Evolutionary conservation across 306 rosid species (phyloP).

Genomic region (Adenanthera pavonina): DNA sequence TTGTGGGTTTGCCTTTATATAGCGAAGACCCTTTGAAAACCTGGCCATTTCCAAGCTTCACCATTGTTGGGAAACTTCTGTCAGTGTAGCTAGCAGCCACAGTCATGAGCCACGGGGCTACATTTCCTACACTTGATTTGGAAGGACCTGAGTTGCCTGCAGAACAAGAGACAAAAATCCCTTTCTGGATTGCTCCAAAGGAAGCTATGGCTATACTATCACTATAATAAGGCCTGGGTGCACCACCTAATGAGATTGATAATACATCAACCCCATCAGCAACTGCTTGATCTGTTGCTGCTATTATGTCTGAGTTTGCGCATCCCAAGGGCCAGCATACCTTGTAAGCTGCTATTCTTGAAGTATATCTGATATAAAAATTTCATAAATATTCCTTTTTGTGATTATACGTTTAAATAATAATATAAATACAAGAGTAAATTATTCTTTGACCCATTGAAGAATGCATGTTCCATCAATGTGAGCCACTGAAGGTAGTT

Average conservation of each 20-base stretch:
- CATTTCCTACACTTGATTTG: conserved; percentile 55
- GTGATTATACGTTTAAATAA: neutral
- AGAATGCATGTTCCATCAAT: neutral
- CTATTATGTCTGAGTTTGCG: conserved; percentile 63
- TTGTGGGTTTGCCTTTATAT: conserved; percentile 50
- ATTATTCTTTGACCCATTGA: neutral
- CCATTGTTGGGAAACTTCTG: conserved; percentile 60
- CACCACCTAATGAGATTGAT: conserved; percentile 74
- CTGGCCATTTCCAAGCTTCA: conserved; percentile 67
- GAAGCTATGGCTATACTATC: conserved; percentile 71
- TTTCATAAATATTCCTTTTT: neutral
- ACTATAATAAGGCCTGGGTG: conserved; percentile 47
- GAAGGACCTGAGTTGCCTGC: conserved; percentile 83
- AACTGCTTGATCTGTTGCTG: conserved; percentile 73
- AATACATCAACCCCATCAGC: conserved; percentile 74
- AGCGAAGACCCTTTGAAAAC: conserved; percentile 65
- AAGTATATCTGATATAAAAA: conserved; percentile 37
- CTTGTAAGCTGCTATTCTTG: conserved; percentile 75
- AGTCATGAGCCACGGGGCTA: conserved; percentile 82
- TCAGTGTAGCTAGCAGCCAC: conserved; percentile 82
- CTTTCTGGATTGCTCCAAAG: conserved; percentile 61
- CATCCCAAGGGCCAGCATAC: conserved; percentile 80
- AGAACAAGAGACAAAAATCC: conserved; percentile 72
- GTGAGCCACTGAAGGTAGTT: neutral
- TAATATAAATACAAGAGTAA: neutral